Evolutionary conservation across 2,329 filamentous ascomycete species (phyloP), one percentile per base, ranked within the genome.

Genomic region (Fusarium transvaalense): DNA sequence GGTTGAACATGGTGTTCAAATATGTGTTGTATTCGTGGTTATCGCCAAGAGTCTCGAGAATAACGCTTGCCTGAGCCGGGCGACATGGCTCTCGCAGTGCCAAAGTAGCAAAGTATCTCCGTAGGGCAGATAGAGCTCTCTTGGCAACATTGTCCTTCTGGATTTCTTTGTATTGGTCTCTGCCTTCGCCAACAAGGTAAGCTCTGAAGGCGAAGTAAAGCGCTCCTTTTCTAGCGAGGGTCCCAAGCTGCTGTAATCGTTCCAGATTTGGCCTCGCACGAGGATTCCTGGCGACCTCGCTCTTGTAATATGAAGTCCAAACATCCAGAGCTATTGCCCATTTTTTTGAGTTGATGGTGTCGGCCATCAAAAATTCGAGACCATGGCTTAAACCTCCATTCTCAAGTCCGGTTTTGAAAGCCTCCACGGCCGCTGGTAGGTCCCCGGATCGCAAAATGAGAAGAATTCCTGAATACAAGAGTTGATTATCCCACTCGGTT

Each of bases 281-380:
- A 6, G 63, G 57, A 2, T 48, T 34, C 8, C 45, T 56, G 31
- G 61, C 66, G 8, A 64, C 35, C 23, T 69, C 64, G 39, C 71
- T 61, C 4, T 63, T 54, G 48, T 72, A 77, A 64, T 79, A 82
- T 2, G 75, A 64, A 21, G 74, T 52, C 82, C 81, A 84, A 0
- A 78, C 69, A 10, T 79, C 72, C n/a, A 79, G 62, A 2, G 81
- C 64, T 15, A 70, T 54, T 3, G 75, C 43, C 82, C 82, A 85
- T 5, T 77, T 70, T 13, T 71, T 68, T 4, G 73, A 73, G 31
- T 67, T 74, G 34, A 87, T 76, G 3, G 79, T 78, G 45, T 81
- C 75, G 10, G 81, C 76, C 19, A 85, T 66, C 8, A 87, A 65
- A 19, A 80, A 73, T 43, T 85, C 83, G 9, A 87, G 70, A 3